Conservation (phyloP, 2,329 filamentous ascomycete species). For the Aspergillus neoniger region DNA sequence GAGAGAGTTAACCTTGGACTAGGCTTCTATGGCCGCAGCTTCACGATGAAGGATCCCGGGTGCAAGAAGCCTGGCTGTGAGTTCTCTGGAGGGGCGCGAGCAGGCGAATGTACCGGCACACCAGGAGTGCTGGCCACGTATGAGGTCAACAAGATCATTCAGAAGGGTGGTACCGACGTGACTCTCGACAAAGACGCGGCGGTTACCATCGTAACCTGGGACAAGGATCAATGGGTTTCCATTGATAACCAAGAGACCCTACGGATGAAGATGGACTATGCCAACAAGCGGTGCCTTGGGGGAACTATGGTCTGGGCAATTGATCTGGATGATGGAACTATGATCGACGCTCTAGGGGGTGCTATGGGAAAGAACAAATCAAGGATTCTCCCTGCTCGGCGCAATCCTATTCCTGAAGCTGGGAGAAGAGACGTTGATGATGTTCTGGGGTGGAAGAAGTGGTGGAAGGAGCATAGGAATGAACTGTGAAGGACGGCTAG, state of each 20-base stretch:
- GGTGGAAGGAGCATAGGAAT: neutral
- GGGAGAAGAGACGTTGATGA: neutral
- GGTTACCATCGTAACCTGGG: constrained; percentile 17
- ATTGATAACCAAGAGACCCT: constrained; percentile 22
- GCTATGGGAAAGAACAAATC: constrained; percentile 11
- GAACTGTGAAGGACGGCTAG: too few relatives aligned
- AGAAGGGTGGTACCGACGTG: neutral
- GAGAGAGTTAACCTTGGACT: constrained; percentile 49
- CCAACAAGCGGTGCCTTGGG: constrained; percentile 21
- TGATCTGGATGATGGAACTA: constrained; percentile 19
- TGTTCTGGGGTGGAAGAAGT: constrained; percentile 1
- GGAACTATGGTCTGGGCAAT: constrained; percentile 23
- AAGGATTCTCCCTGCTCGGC: too few relatives aligned
- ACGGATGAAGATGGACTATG: constrained; percentile 21
- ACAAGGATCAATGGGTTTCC: constrained; percentile 19
- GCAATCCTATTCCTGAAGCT: neutral
- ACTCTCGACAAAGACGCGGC: constrained; percentile 14
- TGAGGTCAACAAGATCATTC: constrained; percentile 12
- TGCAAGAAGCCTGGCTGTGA: constrained; percentile 16
- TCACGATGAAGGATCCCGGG: constrained; percentile 9
- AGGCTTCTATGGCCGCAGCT: constrained; percentile 47
- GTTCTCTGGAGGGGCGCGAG: neutral
- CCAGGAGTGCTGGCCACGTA: constrained; percentile 9
- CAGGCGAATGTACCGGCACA: constrained; percentile 13
- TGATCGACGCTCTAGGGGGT: constrained; percentile 10